Percentiles rank a stretch among this genome's conserved stretches.
These are phyloP conservation scores for Fusarium chlamydosporum DNA, from an alignment of 2,329 filamentous ascomycete genomes.

Conservation along the genomic window DNA sequence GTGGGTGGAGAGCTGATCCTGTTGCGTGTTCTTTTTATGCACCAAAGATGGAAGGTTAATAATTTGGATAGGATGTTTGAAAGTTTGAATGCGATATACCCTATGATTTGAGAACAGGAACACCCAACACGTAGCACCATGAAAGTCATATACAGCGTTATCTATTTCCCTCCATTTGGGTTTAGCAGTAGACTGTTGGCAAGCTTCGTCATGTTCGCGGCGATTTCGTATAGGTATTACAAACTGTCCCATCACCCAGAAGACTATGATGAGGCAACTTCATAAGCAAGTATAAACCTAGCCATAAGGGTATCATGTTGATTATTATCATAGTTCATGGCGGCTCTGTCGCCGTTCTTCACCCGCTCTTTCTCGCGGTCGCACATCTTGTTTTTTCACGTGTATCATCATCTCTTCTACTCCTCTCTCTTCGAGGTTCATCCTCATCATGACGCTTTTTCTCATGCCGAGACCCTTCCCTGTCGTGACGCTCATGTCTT, in stretches of 20 bases:
- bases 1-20: conserved; percentile 57
- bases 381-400: conserved; percentile 36
- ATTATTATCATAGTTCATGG: conserved; percentile 19
- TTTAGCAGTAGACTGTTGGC: too few relatives aligned
- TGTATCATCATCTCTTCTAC: conserved; percentile 21
- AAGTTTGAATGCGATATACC: conserved; percentile 33
- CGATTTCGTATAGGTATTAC: background rate
- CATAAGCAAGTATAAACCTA: background rate
- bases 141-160: background rate
- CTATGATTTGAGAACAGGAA: background rate
- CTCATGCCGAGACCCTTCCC: conserved; percentile 17
- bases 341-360: conserved; percentile 27
- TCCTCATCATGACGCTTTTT: conserved; percentile 19
- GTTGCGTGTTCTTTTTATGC: background rate
- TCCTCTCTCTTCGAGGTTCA: conserved; percentile 11
- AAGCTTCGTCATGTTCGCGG: background rate
- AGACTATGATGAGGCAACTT: background rate
- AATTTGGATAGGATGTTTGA: background rate
- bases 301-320: conserved; percentile 34
- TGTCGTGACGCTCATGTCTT: conserved; percentile 27
- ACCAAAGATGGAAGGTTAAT: background rate
- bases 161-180: background rate
- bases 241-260: background rate
- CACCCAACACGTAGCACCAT: background rate
- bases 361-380: conserved; percentile 27